These are phyloP conservation scores for Phytophthora ramorum DNA, from an alignment of 352 stramenopile species.

Conservation along the genomic window DNA sequence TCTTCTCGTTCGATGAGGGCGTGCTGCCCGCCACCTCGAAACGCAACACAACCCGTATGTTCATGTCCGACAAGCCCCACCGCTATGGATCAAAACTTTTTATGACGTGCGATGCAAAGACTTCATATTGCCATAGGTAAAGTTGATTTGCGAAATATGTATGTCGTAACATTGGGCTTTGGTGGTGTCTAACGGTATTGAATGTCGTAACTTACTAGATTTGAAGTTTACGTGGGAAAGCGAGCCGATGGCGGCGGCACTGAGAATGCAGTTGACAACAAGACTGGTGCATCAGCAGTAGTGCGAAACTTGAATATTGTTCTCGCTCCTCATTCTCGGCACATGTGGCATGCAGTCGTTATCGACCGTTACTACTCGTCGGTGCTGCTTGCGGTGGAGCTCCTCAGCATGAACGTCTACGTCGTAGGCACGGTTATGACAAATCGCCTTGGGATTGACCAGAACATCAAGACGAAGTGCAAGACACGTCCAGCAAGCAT, in stretches of 20 bases:
- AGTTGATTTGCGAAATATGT: not conserved
- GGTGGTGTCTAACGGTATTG: too few species aligned
- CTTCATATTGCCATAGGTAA: conserved; percentile 10
- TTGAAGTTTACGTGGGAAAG: conserved; percentile 13
- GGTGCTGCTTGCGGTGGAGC: conserved; percentile 22
- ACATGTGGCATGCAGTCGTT: too few species aligned
- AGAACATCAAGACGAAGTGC: conserved; percentile 4
- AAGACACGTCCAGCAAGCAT: conserved; percentile 10
- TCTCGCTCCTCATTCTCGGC: conserved; percentile 7
- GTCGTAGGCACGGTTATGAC: conserved; percentile 34
- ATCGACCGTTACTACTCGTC: conserved; percentile 30
- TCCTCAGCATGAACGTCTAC: conserved; percentile 38
- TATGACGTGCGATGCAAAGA: conserved; percentile 19
- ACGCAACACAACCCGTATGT: conserved; percentile 39
- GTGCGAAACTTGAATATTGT: conserved; percentile 21
- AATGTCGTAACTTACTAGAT: conserved; percentile 12
- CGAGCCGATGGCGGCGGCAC: not conserved
- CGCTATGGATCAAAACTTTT: conserved; percentile 30
- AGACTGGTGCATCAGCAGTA: conserved; percentile 12
- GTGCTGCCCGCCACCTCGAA: conserved; percentile 29
- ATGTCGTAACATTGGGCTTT: not conserved
- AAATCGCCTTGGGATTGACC: conserved; percentile 15
- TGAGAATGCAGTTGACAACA: not conserved
- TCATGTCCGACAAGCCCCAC: conserved; percentile 31
- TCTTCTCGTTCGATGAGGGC: conserved; percentile 42